These are phyloP conservation scores for Backusella australiensis DNA, from an alignment of 192 early-diverging fungal species.

Conservation along the genomic window DNA sequence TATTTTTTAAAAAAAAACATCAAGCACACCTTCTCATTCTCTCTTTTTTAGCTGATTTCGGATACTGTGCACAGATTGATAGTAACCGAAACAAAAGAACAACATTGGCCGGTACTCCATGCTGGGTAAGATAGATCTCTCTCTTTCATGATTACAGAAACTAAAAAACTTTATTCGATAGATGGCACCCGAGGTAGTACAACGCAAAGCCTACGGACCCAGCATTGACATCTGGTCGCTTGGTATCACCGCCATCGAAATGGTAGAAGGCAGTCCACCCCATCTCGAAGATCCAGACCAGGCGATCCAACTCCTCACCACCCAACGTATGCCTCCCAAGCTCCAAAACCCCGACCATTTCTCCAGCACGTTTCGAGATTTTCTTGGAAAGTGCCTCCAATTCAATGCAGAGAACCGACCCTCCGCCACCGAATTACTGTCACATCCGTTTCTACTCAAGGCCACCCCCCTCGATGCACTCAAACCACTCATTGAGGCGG, in stretches of 20 bases:
- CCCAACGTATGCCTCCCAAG: slow-evolving; percentile 80
- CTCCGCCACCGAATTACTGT: slow-evolving; percentile 70
- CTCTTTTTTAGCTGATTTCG: slow-evolving; percentile 71
- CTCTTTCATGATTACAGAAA: too few relatives aligned
- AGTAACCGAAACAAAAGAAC: slow-evolving; percentile 62
- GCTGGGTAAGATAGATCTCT: slow-evolving; percentile 56
- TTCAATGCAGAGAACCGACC: slow-evolving; percentile 81
- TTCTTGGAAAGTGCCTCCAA: slow-evolving; percentile 75
- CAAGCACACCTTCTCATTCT: not conserved
- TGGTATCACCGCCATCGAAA: slow-evolving; percentile 97
- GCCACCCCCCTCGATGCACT: slow-evolving; percentile 76
- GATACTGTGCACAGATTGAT: slow-evolving; percentile 80
- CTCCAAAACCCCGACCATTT: slow-evolving; percentile 83
- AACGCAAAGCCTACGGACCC: slow-evolving; percentile 82
- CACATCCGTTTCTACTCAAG: slow-evolving; percentile 81
- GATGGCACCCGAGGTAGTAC: slow-evolving; percentile 96
- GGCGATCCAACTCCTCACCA: slow-evolving; percentile 76
- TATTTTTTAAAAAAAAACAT: not conserved
- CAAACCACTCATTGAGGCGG: slow-evolving; percentile 63
- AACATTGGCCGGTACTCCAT: slow-evolving; percentile 85
- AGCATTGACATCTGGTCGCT: slow-evolving; percentile 97
- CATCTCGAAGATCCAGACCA: slow-evolving; percentile 89
- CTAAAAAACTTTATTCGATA: not conserved
- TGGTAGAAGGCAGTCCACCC: slow-evolving; percentile 94
- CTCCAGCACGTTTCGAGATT: slow-evolving; percentile 73